Base-by-base conservation (phyloP, 768 basidiomycete genomes). In the Tricholoma matsutake region DNA sequence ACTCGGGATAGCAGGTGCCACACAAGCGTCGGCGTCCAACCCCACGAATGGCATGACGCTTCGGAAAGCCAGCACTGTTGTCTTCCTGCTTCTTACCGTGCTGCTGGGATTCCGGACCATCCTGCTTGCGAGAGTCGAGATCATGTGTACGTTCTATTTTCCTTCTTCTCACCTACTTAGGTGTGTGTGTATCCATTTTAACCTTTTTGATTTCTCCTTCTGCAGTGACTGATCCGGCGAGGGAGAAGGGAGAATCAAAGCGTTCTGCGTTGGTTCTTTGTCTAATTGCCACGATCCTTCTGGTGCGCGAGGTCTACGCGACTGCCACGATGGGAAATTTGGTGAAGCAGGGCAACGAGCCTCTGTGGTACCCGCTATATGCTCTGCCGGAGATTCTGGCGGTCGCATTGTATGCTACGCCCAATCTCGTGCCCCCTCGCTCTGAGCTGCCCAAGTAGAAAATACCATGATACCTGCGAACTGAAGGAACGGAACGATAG, bases 361-460 rank as follows among this genome's bases (percentile, higher is more conserved):
- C 63, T 22, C 63, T 72, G 4, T 80, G 79, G 79, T 81, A 80
- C 58, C 78, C 79, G 1, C 63, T 81, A 2, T 64, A 75, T 4
- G 77, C 75, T 1, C 55, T 77, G 4, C 73, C 79, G 0, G 80
- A 81, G 62, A 57, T 78, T 25, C 59, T 80, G 13, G 74, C 74
- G 0, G 76, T 80, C 2, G 14, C 68, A 0, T 63, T 76, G 28
- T 78, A 74, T 52, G 62, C 71, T 8, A 65, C 65, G 3, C 76
- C 78, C 0, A 76, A 74, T 0, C 60, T 80, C 4, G 70, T 78
- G 1, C 76, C 74, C 29, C 64, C 70, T 54, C 64, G 71, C 3
- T 59, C 69, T 3, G 71, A 75, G 53, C 54, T 75, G 28, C 61
- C 62, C 3, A 60, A 16, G 34, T 63, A 59, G 34, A 52, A 31